Evolutionary conservation across 306 rosid species (phyloP).

Genomic region (Inga oerstediana): DNA sequence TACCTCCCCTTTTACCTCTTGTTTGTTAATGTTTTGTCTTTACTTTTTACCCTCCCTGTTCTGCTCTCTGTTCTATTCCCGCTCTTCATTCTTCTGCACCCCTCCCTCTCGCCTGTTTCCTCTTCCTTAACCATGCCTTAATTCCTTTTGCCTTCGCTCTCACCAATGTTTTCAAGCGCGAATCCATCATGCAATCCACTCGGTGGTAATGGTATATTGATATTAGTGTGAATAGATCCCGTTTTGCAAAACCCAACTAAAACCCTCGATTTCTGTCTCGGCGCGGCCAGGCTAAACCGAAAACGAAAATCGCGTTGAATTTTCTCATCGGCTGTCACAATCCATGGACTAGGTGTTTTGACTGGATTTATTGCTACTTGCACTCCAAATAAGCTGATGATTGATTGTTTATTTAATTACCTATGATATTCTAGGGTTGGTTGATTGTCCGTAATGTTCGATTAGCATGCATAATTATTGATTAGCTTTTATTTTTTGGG

Average conservation of each 20-base stretch:
- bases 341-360: not conserved
- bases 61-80: not conserved
- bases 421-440: not conserved
- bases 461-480: not conserved
- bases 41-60: not conserved
- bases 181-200: not conserved
- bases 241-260: not conserved
- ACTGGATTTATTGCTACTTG: not conserved
- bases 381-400: not conserved
- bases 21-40: not conserved
- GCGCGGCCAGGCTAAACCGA: not conserved
- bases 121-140: not conserved
- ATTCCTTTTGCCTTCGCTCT: not conserved
- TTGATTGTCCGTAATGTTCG: not conserved
- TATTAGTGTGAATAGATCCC: conserved; percentile 2
- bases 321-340: not conserved
- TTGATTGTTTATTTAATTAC: not conserved
- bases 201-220: not conserved
- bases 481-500: not conserved
- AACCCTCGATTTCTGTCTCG: not conserved
- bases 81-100: not conserved
- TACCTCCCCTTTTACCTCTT: not conserved
- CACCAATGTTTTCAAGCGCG: not conserved
- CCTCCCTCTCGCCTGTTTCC: not conserved
- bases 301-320: not conserved